A percentile compares a stretch with the other conserved stretches of the same genome.
These are phyloP conservation scores for Eutrema japonicum DNA, from an alignment of 345 rosid species.

Conservation along the genomic window DNA sequence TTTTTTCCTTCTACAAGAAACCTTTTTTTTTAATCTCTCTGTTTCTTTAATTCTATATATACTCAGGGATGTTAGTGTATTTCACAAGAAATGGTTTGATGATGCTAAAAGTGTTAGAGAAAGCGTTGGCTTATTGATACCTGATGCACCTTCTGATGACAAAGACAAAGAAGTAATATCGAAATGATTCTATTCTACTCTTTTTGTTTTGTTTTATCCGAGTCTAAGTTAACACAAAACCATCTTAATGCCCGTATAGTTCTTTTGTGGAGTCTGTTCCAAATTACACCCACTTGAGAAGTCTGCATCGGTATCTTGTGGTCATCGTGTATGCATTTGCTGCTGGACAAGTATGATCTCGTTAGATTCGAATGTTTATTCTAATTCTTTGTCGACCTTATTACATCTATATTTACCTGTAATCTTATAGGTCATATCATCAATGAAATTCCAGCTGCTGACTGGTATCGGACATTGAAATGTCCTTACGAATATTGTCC, in stretches of 20 bases:
- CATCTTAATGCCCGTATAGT: constrained; percentile 12
- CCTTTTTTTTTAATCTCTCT: constrained; percentile 18
- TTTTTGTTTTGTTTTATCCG: not conserved
- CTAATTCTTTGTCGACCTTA: not conserved
- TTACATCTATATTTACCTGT: not conserved
- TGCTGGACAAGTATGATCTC: constrained; percentile 42
- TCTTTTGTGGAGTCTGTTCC: constrained; percentile 13
- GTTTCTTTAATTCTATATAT: not conserved
- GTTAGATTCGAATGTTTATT: not conserved
- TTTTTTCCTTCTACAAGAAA: constrained; percentile 11
- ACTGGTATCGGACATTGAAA: constrained; percentile 28
- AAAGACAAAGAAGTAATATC: constrained; percentile 18
- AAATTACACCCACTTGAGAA: not conserved
- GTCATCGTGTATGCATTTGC: constrained; percentile 35
- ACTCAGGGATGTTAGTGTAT: constrained; percentile 22
- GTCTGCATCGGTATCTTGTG: constrained; percentile 39
- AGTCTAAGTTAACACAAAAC: not conserved
- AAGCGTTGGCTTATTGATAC: constrained; percentile 25
- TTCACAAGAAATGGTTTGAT: constrained; percentile 18
- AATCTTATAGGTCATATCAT: constrained; percentile 33
- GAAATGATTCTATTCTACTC: not conserved
- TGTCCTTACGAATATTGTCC: constrained; percentile 38
- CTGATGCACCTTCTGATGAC: constrained; percentile 21
- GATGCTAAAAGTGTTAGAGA: constrained; percentile 9
- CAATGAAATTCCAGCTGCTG: constrained; percentile 17